Evolutionary conservation across 495 filamentous ascomycete genomes (phyloP).

Genomic region (Xylaria telfairii): DNA sequence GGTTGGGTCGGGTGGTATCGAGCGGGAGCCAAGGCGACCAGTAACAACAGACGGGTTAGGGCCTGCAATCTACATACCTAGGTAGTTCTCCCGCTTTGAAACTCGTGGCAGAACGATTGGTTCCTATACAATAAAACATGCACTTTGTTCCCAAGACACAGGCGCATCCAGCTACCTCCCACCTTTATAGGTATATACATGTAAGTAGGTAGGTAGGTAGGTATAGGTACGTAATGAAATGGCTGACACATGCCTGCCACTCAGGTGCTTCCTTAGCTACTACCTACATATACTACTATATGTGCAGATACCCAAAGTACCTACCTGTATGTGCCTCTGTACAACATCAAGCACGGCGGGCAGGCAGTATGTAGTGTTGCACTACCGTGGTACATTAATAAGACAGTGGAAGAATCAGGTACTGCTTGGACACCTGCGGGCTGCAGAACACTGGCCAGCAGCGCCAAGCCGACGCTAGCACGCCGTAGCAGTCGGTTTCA

Average conservation of each 20-base stretch:
- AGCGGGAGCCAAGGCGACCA: slow-evolving; percentile 7
- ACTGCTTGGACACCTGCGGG: not conserved
- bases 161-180: not conserved
- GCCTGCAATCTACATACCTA: slow-evolving; percentile 8
- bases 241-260: too few species aligned
- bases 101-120: slow-evolving; percentile 25
- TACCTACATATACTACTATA: too few species aligned
- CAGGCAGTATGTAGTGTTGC: too few species aligned
- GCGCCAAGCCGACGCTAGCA: slow-evolving; percentile 19
- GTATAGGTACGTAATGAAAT: too few species aligned
- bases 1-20: not conserved
- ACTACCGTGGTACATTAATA: not conserved
- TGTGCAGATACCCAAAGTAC: not conserved
- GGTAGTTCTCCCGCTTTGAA: not conserved
- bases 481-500: slow-evolving; percentile 16
- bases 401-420: too few species aligned
- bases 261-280: too few species aligned
- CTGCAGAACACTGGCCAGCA: not conserved
- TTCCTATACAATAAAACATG: slow-evolving; percentile 1
- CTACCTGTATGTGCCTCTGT: not conserved
- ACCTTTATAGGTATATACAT: too few species aligned
- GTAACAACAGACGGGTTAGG: slow-evolving; percentile 8
- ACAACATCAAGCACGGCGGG: not conserved
- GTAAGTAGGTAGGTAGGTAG: not conserved
- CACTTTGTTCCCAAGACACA: not conserved